Evolutionary conservation across 176 grass and related monocot genomes (phyloP).

Genomic region (Thinopyrum elongatum): DNA sequence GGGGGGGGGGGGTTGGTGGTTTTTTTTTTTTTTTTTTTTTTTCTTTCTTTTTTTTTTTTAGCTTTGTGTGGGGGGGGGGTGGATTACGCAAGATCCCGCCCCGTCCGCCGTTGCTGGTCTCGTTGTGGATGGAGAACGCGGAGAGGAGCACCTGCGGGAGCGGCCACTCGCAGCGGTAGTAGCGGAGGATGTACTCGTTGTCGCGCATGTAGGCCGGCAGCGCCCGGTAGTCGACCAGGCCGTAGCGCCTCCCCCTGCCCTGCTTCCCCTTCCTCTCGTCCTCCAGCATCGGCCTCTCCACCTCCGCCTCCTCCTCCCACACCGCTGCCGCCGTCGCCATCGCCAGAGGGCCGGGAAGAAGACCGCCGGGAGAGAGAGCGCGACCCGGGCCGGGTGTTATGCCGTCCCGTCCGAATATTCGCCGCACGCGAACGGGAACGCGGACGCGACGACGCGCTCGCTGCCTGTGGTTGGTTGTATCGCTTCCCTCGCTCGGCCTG

Average conservation of each 20-base stretch:
- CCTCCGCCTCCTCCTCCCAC: background rate
- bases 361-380: background rate
- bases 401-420: slow-evolving; percentile 31
- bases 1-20: too few relatives aligned
- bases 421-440: slow-evolving; percentile 10
- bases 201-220: slow-evolving; percentile 77
- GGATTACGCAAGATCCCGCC: too few relatives aligned
- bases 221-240: slow-evolving; percentile 76
- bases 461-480: background rate
- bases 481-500: background rate
- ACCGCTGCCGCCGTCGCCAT: slow-evolving; percentile 10
- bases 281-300: slow-evolving; percentile 10
- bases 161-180: slow-evolving; percentile 91
- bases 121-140: slow-evolving; percentile 92
- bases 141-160: slow-evolving; percentile 79
- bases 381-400: background rate
- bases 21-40: too few relatives aligned
- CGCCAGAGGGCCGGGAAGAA: background rate
- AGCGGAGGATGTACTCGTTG: slow-evolving; percentile 85
- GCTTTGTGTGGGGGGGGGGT: too few relatives aligned
- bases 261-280: slow-evolving; percentile 8
- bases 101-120: slow-evolving; percentile 94
- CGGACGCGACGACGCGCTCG: background rate
- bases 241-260: slow-evolving; percentile 26
- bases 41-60: too few relatives aligned